Evolutionary conservation across 1,284 basidiomycete genomes (phyloP), one percentile per base, ranked within the genome.

Genomic region (Cryptococcus sp.): DNA sequence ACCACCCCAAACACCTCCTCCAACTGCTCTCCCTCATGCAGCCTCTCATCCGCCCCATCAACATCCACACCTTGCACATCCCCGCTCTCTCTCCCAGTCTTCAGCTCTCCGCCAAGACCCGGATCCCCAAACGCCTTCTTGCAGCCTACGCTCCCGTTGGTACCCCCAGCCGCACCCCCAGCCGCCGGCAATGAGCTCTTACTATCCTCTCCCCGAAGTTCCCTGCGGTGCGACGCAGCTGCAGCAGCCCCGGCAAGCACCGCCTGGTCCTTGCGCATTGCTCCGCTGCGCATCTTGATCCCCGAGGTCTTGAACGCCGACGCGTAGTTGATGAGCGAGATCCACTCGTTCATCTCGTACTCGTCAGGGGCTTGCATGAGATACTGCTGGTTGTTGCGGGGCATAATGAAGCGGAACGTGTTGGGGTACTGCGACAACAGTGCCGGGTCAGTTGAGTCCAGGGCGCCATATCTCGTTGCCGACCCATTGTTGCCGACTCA

Each of bases 301-400:
- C 87, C 88, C 8, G 85, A 83, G 1, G 89, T 86, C 75, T 87
- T 91, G 83, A 97, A 98, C 8, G 89, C 82, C 59, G 91, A 88
- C 7, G 91, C 93, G 72, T 96, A 98, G 77, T 98, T 98, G 73
- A 98, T 92, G 45, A 85, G 82, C 36, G 87, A 83, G 63, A 98
- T 87, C 95, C 95, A 98, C 62, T 88, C 84, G 71, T 95, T 89
- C 81, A 92, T 84, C 62, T 94, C 89, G 49, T 79, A 76, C 64
- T 88, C 86, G 66, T 84, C 82, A 12, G 81, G 72, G 4, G 89
- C 83, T 70, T 92, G 89, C 44, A 98, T 80, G 33, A 98, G 83
- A 61, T 87, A 85, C 63, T 94, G 89, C 2, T 88, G 86, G 3
- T 57, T 50, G 7, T 56, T 57, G 63, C 87, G 84, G 4, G 84